Conservation (phyloP, 2,329 filamentous ascomycete genomes). For the Fragosphaeria purpurea region DNA sequence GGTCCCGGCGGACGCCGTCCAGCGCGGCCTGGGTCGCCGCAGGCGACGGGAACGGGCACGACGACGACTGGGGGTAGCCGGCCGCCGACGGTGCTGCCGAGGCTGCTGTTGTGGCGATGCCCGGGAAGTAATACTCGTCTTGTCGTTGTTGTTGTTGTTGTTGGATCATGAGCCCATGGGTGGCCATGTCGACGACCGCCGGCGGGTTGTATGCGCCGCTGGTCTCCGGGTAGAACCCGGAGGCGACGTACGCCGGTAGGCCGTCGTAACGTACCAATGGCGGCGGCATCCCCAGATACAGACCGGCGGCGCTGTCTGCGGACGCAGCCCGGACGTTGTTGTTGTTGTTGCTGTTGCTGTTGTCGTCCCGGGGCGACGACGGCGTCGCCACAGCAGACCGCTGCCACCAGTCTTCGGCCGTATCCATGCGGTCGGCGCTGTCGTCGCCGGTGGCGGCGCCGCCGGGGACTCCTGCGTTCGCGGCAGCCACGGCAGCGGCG, state of each 20-base stretch:
- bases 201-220: too few relatives aligned
- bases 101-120: background rate
- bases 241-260: too few relatives aligned
- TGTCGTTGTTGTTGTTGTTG: slow-evolving; percentile 13
- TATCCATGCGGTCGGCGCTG: slow-evolving; percentile 6
- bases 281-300: background rate
- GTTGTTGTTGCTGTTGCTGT: background rate
- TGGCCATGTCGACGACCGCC: slow-evolving; percentile 16
- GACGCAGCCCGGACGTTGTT: background rate
- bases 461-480: background rate
- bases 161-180: slow-evolving; percentile 40
- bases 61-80: too few relatives aligned
- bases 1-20: slow-evolving; percentile 10
- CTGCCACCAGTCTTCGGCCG: slow-evolving; percentile 12
- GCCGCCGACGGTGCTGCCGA: background rate
- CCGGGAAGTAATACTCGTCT: slow-evolving; percentile 12
- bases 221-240: too few relatives aligned
- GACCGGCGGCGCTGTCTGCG: background rate
- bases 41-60: background rate
- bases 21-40: slow-evolving; percentile 4
- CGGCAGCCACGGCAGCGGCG: background rate
- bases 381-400: slow-evolving; percentile 8
- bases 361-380: background rate
- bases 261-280: too few relatives aligned
- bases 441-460: background rate